These are phyloP conservation scores for Cladosporium cucumerinum DNA, from an alignment of 2,329 filamentous ascomycete species.

Conservation along the genomic window DNA sequence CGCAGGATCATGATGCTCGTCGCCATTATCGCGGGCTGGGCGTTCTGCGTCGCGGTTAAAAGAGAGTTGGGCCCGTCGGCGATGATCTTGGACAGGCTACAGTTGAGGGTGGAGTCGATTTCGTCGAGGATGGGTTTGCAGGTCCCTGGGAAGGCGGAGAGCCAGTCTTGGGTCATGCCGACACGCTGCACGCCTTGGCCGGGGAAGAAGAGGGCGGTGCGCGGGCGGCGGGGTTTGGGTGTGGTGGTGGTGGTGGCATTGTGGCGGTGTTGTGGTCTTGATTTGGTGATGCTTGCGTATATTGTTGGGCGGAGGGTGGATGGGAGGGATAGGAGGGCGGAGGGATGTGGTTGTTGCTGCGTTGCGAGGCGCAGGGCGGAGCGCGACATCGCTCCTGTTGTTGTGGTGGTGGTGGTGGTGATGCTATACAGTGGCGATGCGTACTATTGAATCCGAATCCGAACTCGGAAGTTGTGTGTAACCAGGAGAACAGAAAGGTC, in stretches of 20 bases:
- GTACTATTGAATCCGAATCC: too few relatives aligned
- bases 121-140: conserved; percentile 76
- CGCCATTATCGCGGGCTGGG: conserved; percentile 95
- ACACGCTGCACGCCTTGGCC: conserved; percentile 38
- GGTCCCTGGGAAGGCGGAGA: conserved; percentile 78
- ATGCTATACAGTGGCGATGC: neutral
- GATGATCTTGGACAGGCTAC: conserved; percentile 74
- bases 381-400: conserved; percentile 10
- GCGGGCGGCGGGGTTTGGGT: conserved; percentile 25
- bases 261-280: conserved; percentile 22
- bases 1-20: conserved; percentile 86
- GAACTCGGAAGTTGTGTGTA: neutral
- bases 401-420: neutral
- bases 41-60: conserved; percentile 79
- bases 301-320: conserved; percentile 27
- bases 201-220: conserved; percentile 40
- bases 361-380: conserved; percentile 10
- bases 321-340: conserved; percentile 29
- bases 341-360: conserved; percentile 14
- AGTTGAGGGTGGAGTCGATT: conserved; percentile 73
- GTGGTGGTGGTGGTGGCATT: conserved; percentile 26
- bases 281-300: conserved; percentile 20
- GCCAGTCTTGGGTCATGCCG: conserved; percentile 61
- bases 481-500: neutral
- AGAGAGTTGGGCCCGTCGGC: conserved; percentile 71